These are phyloP conservation scores for Eutypella sp. DNA, from an alignment of 2,329 filamentous ascomycete genomes.

Conservation along the genomic window DNA sequence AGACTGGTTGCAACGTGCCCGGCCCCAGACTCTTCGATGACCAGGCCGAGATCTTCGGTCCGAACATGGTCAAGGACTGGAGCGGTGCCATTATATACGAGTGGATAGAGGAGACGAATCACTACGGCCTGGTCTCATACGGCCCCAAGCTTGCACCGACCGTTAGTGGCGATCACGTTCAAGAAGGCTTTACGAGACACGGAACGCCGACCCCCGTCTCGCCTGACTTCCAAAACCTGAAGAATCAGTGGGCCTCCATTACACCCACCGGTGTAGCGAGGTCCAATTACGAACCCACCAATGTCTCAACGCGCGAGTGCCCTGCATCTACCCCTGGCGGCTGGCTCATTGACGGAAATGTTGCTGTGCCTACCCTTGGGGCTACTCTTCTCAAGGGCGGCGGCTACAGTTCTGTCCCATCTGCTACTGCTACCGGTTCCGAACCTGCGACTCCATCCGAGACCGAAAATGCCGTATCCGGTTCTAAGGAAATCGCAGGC, in stretches of 20 bases:
- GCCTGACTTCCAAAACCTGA: constrained; percentile 76
- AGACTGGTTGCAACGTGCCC: constrained; percentile 74
- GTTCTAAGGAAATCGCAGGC: constrained; percentile 42
- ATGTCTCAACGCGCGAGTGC: constrained; percentile 61
- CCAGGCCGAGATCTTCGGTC: constrained; percentile 71
- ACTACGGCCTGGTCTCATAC: constrained; percentile 79
- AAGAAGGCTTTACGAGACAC: constrained; percentile 63
- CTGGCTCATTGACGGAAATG: constrained; percentile 70
- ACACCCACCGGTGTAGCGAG: constrained; percentile 63
- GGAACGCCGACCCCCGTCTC: constrained; percentile 68
- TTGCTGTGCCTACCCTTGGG: constrained; percentile 64
- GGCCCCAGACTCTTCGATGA: constrained; percentile 62
- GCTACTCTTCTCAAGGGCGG: constrained; percentile 35
- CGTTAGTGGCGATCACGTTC: constrained; percentile 48
- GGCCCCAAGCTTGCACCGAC: constrained; percentile 52
- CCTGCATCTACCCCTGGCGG: constrained; percentile 62
- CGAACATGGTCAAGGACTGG: constrained; percentile 64
- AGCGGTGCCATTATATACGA: constrained; percentile 84
- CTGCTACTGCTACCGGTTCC: constrained; percentile 27
- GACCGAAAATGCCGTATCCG: constrained; percentile 38
- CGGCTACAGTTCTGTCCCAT: constrained; percentile 21
- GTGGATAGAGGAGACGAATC: constrained; percentile 80
- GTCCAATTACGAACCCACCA: constrained; percentile 58
- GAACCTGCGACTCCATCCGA: constrained; percentile 22
- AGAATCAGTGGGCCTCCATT: constrained; percentile 69